phyloP scores from a whole-genome alignment of 1,284 basidiomycete species.

The Hortiboletus rubellus region DNA sequence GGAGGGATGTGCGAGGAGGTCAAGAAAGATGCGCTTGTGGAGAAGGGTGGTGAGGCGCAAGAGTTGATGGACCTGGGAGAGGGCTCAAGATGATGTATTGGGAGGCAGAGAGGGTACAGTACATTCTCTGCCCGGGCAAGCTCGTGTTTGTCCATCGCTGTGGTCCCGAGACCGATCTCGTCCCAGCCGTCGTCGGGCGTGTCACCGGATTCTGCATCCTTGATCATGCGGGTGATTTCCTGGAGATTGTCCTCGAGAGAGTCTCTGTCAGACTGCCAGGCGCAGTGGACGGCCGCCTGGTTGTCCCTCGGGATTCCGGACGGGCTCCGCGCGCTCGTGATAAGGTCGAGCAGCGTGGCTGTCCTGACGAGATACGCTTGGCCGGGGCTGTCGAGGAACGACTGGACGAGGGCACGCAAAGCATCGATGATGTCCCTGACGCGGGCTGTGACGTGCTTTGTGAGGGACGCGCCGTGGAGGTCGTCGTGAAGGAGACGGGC shows the following conservation, averaged over 20 bases:
- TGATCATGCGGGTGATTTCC: slow-evolving; percentile 59
- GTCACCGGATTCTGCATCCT: slow-evolving; percentile 36
- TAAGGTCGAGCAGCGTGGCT: slow-evolving; percentile 63
- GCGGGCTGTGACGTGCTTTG: slow-evolving; percentile 46
- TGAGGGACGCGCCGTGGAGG: slow-evolving; percentile 53
- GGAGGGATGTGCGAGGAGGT: slow-evolving; percentile 43
- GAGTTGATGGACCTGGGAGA: slow-evolving; percentile 52
- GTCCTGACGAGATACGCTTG: slow-evolving; percentile 62
- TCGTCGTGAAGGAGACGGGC: slow-evolving; percentile 49
- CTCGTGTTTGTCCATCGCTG: slow-evolving; percentile 45
- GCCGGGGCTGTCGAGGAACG: slow-evolving; percentile 36
- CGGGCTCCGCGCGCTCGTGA: slow-evolving; percentile 50
- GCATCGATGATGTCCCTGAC: slow-evolving; percentile 50
- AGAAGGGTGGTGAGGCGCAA: slow-evolving; percentile 60
- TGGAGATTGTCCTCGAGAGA: slow-evolving; percentile 61
- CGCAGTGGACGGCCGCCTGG: slow-evolving; percentile 54
- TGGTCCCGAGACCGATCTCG: slow-evolving; percentile 54
- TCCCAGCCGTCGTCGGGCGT: slow-evolving; percentile 60
- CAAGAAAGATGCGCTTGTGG: slow-evolving; percentile 58
- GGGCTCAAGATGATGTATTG: slow-evolving; percentile 3
- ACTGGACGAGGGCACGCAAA: slow-evolving; percentile 42
- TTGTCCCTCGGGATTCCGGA: slow-evolving; percentile 58
- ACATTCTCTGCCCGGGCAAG: slow-evolving; percentile 54
- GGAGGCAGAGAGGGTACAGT: slow-evolving; percentile 12
- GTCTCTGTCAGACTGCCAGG: slow-evolving; percentile 56